Base-by-base conservation (phyloP, 2,329 filamentous ascomycete genomes). In the Fusarium sp. region DNA sequence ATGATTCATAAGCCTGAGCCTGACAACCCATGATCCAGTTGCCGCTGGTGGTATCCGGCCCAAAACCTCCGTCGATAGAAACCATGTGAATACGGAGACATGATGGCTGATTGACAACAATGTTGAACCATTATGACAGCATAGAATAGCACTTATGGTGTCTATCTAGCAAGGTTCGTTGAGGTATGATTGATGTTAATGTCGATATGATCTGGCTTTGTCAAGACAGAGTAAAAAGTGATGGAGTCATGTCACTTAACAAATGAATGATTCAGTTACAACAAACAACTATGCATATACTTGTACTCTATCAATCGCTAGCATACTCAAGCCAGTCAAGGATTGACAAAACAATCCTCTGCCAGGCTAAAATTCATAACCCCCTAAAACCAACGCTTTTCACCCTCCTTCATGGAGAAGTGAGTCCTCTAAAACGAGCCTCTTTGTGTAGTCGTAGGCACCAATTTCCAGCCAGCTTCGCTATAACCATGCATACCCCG, bases 291-390 rank as follows among this genome's bases (percentile, higher is more conserved):
- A 22, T 33, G 13, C 46, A 59, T 33, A 19, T 45, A 47, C 33
- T 52, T 64, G 41, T 64, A 51, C 40, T 64, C 61, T 64, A 64
- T 64, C 10, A 37, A 15, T 14, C 24, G 22, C 28, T 44, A 50
- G 43, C 24, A n/a, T 26, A 22, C 37, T 48, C 26, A 19, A 26
- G 19, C 13, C 26, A 43, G 58, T 37, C 51, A 47, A 35, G n/a
- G 15, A 24, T 15, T 26, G 11, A 15, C 19, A 30, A 61, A n/a
- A 37, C 19, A 22, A 47, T 35, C 14, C 30, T 22, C 20, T 22
- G 50, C 28, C 22, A 45, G 35, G 32, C n/a, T 30, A 35, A 44
- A 61, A 44, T 10, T 41, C 35, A 24, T 19, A 44, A 51, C 26
- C 32, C 30, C 39, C 28, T 39, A 9, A 35, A 37, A 15, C 17